A percentile compares a stretch with the other conserved stretches of the same genome.
Evolutionary conservation across 805 yeast species (phyloP).

Genomic region (Nakazawaea ambrosiae): DNA sequence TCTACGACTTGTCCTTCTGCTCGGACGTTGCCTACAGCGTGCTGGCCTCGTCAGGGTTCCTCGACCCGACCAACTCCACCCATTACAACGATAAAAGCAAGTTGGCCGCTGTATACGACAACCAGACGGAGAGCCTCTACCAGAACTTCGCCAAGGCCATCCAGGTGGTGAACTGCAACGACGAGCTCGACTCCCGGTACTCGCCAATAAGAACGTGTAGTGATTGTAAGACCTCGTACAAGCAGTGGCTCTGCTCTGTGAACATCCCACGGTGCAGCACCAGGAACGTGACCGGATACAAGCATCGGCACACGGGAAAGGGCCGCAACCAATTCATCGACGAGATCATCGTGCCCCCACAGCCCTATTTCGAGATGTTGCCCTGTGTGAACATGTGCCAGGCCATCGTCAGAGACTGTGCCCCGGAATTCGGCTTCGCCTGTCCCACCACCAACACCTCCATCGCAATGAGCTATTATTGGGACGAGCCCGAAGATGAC

Average conservation of each 20-base stretch:
- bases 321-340: conserved; percentile 61
- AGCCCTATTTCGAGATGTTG: conserved; percentile 65
- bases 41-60: conserved; percentile 38
- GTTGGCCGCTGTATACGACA: conserved; percentile 51
- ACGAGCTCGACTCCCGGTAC: conserved; percentile 54
- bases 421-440: conserved; percentile 61
- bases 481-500: conserved; percentile 22
- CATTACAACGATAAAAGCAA: conserved; percentile 23
- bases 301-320: conserved; percentile 34
- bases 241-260: conserved; percentile 85
- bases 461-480: conserved; percentile 34
- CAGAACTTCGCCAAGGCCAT: conserved; percentile 68
- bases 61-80: conserved; percentile 11
- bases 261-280: conserved; percentile 83
- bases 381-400: conserved; percentile 85
- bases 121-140: conserved; percentile 47
- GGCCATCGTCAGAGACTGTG: conserved; percentile 77
- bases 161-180: conserved; percentile 71
- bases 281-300: conserved; percentile 34
- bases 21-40: conserved; percentile 80
- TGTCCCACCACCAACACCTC: conserved; percentile 52
- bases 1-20: conserved; percentile 75
- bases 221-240: conserved; percentile 66
- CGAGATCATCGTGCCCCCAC: conserved; percentile 42
- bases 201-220: conserved; percentile 71